Conservation (phyloP, 2,329 filamentous ascomycete genomes). For the Chalaropsis ovoidea region DNA sequence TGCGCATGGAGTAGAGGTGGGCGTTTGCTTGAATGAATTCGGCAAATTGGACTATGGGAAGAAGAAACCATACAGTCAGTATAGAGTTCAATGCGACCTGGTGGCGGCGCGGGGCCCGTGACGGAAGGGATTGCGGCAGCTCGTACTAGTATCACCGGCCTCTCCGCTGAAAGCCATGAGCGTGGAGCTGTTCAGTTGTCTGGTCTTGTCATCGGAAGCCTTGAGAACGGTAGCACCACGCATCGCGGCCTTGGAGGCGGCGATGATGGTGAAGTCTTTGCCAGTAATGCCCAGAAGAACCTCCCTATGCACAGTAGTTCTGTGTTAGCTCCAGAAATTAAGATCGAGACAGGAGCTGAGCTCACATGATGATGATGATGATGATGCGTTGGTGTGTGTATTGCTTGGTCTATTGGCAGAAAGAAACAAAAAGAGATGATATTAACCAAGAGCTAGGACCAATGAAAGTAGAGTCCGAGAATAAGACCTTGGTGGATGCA, state of each 20-base stretch:
- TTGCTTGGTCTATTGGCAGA: not conserved
- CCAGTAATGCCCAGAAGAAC: slow-evolving; percentile 95
- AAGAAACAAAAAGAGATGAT: not conserved
- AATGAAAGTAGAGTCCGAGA: not conserved
- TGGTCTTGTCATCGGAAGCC: slow-evolving; percentile 90
- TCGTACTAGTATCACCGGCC: slow-evolving; percentile 80
- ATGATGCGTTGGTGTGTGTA: not conserved
- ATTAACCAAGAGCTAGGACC: not conserved
- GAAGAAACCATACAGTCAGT: slow-evolving; percentile 26
- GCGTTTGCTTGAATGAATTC: slow-evolving; percentile 99
- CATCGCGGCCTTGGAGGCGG: slow-evolving; percentile 96
- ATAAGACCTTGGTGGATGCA: not conserved
- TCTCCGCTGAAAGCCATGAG: slow-evolving; percentile 93
- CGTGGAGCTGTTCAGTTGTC: slow-evolving; percentile 82
- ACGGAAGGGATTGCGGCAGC: not conserved
- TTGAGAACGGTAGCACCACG: slow-evolving; percentile 94
- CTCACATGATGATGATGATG: slow-evolving; percentile 17
- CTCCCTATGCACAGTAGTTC: slow-evolving; percentile 54
- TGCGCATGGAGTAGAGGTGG: slow-evolving; percentile 97
- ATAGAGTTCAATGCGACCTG: not conserved
- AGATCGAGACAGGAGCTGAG: not conserved
- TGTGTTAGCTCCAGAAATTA: slow-evolving; percentile 11
- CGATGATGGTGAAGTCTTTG: slow-evolving; percentile 98
- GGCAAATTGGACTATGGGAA: slow-evolving; percentile 76
- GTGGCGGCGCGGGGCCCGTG: not conserved